Evolutionary conservation across 192 early-diverging fungal species (phyloP), one percentile per base, ranked within the genome.

Genomic region (Gryganskiella cystojenkinii): DNA sequence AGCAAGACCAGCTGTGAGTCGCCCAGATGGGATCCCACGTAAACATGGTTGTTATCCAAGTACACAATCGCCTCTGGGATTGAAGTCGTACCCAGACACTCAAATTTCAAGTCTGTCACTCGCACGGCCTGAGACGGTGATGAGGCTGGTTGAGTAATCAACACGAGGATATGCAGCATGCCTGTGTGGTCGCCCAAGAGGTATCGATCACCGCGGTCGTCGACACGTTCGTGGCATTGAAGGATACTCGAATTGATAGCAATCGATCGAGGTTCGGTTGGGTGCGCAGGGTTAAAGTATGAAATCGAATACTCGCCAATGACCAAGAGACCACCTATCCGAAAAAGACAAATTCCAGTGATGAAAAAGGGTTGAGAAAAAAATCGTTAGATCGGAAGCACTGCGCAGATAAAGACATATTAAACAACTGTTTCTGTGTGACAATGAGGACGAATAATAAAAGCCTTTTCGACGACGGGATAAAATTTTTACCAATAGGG

Each of bases 1-100:
- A 98, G 78, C n/a, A 87, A 59, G 4, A 94, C 78, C 5, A 98
- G 80, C 56, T 91, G 83, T 17, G 96, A 96, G 72, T 98, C 95
- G 11, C 92, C 95, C 49, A 84, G 89, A 63, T 92, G 86, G 5
- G 95, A 96, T 4, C 98, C 96, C 60, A 98, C 66, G 72, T 87
- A 99, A 8, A 92, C 82, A 61, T 84, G 85, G 30, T 90, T 90
- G 20, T 86, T 80, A 45, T 83, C 86, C 20, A 98, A 71, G 50
- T 92, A 92, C 13, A 89, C 74, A 30, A 99, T 76, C 2, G 86
- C 81, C 2, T 90, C 81, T 11, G 88, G 82, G n/a, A 83, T 81
- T 4, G 89, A 81, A 3, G 76, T 83, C 46, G 82, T 46, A 30
- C 83, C 86, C 15, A 87, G 66, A 0, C 80, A 69, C 65, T 89